Base-by-base conservation (phyloP, 208 protist genomes). In the Trypanosoma theileri region DNA sequence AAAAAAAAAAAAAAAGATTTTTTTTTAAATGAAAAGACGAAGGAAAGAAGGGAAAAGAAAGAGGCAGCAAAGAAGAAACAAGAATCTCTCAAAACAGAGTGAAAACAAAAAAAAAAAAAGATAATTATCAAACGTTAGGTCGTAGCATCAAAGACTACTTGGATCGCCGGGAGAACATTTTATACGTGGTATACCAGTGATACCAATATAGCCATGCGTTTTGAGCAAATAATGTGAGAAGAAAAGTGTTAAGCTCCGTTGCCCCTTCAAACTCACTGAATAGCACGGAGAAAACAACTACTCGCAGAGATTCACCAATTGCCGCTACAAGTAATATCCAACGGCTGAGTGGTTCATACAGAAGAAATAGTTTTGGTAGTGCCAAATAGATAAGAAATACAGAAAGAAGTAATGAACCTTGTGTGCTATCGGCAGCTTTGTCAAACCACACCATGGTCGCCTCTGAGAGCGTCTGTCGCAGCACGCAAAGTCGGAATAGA, bases 161-260 rank as follows among this genome's bases (percentile, higher is more conserved):
- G 41, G 50, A 44, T 48, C 24, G 44, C 2, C 26, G 31, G 17
- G 45, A 42, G 13, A 70, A 62, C 53, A 66, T 31, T n/a, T 73
- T 67, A 69, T 59, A 80, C n/a, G 78, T 88, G 7, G 67, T 69
- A 66, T 90, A 82, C 59, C 83, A 93, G 56, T 82, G 75, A 14
- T 75, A 68, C 45, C 79, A 80, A 61, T 89, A 88, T 26, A 82
- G 54, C 7, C 67, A 63, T 7, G 67, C 71, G 67, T 87, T 90
- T 64, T 73, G 81, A 7, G 66, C 22, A 50, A 84, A 73, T 24
- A 89, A 77, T n/a, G 81, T 80, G 44, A 93, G 80, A 16, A 77
- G 28, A 22, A 93, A 80, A 1, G 87, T 93, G 71, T 86, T 82
- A 4, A 78, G 17, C 53, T 84, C 74, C 26, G 79, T 79, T 16